These are phyloP conservation scores for Thelephora aurantiotincta DNA, from an alignment of 768 basidiomycete genomes.

Conservation along the genomic window DNA sequence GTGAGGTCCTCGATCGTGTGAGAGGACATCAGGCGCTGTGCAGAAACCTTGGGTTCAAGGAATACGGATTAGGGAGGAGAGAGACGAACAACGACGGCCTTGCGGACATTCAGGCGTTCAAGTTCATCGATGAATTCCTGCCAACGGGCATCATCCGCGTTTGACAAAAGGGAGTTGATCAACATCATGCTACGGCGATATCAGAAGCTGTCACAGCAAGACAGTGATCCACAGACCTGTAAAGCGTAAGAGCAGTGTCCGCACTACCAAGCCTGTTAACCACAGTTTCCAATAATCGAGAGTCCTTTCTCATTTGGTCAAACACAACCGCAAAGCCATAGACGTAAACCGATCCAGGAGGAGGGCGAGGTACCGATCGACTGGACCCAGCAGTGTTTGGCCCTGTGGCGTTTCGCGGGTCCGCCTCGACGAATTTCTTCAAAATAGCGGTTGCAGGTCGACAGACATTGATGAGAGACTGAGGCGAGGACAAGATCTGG, in stretches of 20 bases:
- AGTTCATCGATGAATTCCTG: conserved; percentile 65
- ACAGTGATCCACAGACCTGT: conserved; percentile 38
- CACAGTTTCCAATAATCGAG: conserved; percentile 65
- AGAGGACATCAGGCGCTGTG: conserved; percentile 68
- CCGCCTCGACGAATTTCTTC: conserved; percentile 81
- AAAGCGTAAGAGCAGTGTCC: conserved; percentile 73
- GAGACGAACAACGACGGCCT: conserved; percentile 62
- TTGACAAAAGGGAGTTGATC: conserved; percentile 72
- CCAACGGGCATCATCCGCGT: conserved; percentile 68
- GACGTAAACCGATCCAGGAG: conserved; percentile 61
- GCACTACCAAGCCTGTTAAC: conserved; percentile 66
- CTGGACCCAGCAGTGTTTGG: conserved; percentile 47
- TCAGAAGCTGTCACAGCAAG: background rate
- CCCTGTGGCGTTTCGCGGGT: conserved; percentile 54
- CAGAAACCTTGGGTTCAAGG: background rate
- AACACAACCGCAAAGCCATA: conserved; percentile 81
- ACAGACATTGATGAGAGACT: conserved; percentile 77
- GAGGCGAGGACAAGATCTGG: conserved; percentile 59
- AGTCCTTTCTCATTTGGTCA: conserved; percentile 66
- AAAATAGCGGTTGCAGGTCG: conserved; percentile 85
- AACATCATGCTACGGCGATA: conserved; percentile 57
- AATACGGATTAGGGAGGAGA: background rate
- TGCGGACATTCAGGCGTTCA: conserved; percentile 64
- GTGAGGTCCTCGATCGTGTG: conserved; percentile 72
- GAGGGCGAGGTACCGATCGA: conserved; percentile 31